Evolutionary conservation across 2,329 filamentous ascomycete genomes (phyloP), one percentile per base, ranked within the genome.

Genomic region (Alternaria triticina): DNA sequence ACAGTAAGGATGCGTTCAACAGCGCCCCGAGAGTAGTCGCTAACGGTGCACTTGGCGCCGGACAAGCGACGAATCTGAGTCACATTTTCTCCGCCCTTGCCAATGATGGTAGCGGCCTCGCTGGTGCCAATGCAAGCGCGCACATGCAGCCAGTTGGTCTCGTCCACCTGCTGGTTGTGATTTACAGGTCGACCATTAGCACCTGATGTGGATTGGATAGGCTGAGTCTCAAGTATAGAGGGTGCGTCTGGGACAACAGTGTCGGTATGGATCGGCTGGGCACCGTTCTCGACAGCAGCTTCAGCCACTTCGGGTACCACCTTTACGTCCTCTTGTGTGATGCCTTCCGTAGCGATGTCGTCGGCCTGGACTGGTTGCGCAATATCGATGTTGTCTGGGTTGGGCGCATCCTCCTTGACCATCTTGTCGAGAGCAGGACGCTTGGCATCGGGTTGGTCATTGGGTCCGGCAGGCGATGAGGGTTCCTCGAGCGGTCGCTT

Each of bases 401-500:
- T 76, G 33, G 68, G 57, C 59, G 60, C 60, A 6, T 88, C 90
- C 59, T 88, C 90, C 80, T 91, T 93, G 73, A 91, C 86, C 72
- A 94, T 86, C 85, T 98, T 99, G 83, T 98, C 95, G 67, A 99
- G 89, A 43, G 96, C 96, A 52, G 93, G 96, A 72, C 96, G 92
- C 85, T 99, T 99, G 67, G 96, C 96, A 74, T 99, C 96, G 57
- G 96, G 96, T 80, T 97, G 94, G 75, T 98, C 96, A 78, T 89
- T 93, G 43, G 91, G 91, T 67, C 92, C 92, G 30, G 94, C 97
- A 36, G 96, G 96, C 10, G 96, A 99, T 17, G 96, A 98, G 11
- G 95, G 92, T 79, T 98, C 96, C 86, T 99, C 96, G 70, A 99
- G 89, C 65, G 96, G 96, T 77, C 96, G 94, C 88, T 99, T 99